phyloP scores from a whole-genome alignment of 2,329 filamentous ascomycete species.

The Leptosphaerulina australis region DNA sequence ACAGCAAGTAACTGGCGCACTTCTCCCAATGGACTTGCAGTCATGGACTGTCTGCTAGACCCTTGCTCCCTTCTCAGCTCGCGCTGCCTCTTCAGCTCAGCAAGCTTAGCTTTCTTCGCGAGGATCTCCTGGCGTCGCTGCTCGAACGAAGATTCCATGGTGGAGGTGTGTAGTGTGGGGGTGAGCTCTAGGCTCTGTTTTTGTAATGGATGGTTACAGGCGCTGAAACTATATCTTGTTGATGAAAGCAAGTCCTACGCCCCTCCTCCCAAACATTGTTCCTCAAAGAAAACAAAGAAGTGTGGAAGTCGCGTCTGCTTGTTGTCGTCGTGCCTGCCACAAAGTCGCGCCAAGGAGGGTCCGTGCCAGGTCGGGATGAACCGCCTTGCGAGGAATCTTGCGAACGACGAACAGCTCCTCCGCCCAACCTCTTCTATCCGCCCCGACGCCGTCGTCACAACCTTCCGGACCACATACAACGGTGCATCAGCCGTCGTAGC shows the following conservation, averaged over 20 bases:
- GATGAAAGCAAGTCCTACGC: conserved; percentile 7
- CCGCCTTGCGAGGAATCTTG: conserved; percentile 29
- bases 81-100: conserved; percentile 91
- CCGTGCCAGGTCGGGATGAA: conserved; percentile 9
- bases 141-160: conserved; percentile 64
- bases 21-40: conserved; percentile 69
- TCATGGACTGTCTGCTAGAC: conserved; percentile 67
- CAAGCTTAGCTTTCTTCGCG: conserved; percentile 95
- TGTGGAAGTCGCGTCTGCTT: not conserved
- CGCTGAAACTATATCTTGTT: not conserved
- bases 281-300: not conserved
- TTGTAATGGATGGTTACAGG: not conserved
- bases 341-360: conserved; percentile 36
- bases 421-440: conserved; percentile 29
- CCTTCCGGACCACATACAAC: conserved; percentile 21
- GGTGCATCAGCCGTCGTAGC: conserved; percentile 29
- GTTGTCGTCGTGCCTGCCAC: not conserved
- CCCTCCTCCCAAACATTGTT: conserved; percentile 14
- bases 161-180: conserved; percentile 18
- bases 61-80: conserved; percentile 80
- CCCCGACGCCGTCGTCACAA: conserved; percentile 29
- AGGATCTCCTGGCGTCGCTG: conserved; percentile 93
- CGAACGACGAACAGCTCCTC: conserved; percentile 29
- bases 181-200: not conserved
- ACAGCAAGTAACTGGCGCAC: conserved; percentile 56